Evolutionary conservation across 345 rosid species (phyloP).

Genomic region (Brassica rapa): DNA sequence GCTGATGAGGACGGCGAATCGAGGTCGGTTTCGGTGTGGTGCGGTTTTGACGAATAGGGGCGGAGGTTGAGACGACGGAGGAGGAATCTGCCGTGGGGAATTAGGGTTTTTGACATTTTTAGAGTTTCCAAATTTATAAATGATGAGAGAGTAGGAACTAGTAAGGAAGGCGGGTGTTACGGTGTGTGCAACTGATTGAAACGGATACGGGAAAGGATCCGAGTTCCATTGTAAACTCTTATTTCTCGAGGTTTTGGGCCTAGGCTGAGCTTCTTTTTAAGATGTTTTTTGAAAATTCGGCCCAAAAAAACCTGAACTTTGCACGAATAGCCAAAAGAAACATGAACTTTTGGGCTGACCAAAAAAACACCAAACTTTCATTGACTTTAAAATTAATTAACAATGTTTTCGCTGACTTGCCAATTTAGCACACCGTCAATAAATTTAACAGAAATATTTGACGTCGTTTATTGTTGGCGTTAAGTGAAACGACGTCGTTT

Average conservation of each 20-base stretch:
- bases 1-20: conserved; percentile 22
- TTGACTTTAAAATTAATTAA: too few relatives aligned
- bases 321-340: too few relatives aligned
- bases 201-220: conserved; percentile 16
- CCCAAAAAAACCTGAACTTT: too few relatives aligned
- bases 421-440: too few relatives aligned
- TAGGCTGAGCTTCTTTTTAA: background rate
- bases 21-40: conserved; percentile 33
- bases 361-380: too few relatives aligned
- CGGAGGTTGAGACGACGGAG: conserved; percentile 35
- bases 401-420: too few relatives aligned
- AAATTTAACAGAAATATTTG: too few relatives aligned
- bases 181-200: background rate
- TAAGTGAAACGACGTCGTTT: too few relatives aligned
- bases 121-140: background rate
- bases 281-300: too few relatives aligned
- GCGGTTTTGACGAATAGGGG: conserved; percentile 26
- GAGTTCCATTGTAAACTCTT: background rate
- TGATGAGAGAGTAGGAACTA: background rate
- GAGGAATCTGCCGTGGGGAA: conserved; percentile 29
- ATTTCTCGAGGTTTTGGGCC: background rate
- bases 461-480: too few relatives aligned
- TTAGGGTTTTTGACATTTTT: conserved; percentile 39
- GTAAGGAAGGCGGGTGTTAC: conserved; percentile 1
- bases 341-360: too few relatives aligned